Evolutionary conservation across 2,329 filamentous ascomycete genomes (phyloP), one percentile per base, ranked within the genome.

Genomic region (Aureobasidium sp.): DNA sequence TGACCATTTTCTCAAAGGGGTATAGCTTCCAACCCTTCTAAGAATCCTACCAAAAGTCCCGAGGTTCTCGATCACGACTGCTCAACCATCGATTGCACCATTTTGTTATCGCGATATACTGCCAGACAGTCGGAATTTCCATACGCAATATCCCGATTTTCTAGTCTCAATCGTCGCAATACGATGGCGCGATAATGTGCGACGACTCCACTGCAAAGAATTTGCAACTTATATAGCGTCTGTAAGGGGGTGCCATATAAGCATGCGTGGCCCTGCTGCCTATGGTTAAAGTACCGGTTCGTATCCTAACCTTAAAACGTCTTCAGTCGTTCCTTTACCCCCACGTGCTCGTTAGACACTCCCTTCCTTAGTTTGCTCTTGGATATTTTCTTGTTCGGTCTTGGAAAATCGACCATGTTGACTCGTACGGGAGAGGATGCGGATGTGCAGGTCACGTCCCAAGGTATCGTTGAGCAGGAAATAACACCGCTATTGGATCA

Each of bases 81-180:
- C 50, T 64, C 60, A 64, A 55, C 60, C 27, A 55, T 8, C 50
- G 36, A 64, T 55, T 54, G 60, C 60, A 55, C 50, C 60, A 55
- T 64, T 23, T 20, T 64, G 10, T 47, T 45, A 55, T 64, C 50
- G 40, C 31, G 9, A 47, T 20, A 31, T 29, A 10, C 13, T 27
- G 33, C 20, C 11, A 48, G 6, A 20, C 23, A 51, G 33, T 13
- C n/a, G n/a, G 45, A 16, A 51, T n/a, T 18, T 6, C 3, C 33
- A 29, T 13, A 40, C 18, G 25, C 43, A 48, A 11, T 16, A 36
- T 31, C 18, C n/a, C 15, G 60, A 16, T n/a, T 27, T 38, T 33
- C 4, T 18, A 20, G 13, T 18, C 15, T 27, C 11, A 8, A n/a
- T 47, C 36, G 27, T 27, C n/a, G 31, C 25, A 10, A 7, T 29